phyloP scores from a whole-genome alignment of 2,329 filamentous ascomycete genomes.

The Diplodia scrobiculata region DNA sequence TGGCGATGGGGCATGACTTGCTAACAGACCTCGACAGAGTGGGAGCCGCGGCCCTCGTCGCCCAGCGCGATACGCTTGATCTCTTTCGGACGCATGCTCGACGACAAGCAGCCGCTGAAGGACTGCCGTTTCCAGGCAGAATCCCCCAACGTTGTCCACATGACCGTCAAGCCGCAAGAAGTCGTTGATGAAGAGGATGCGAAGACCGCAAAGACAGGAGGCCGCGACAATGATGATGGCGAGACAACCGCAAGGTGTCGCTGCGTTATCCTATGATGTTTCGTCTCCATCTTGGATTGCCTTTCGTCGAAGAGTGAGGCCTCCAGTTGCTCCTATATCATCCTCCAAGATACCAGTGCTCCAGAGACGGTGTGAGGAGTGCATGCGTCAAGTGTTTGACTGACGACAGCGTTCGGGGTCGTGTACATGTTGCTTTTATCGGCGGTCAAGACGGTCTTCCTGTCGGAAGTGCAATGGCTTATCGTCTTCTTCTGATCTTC shows the following conservation, averaged over 20 bases:
- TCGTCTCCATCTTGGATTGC: constrained; percentile 7
- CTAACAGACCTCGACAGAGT: constrained; percentile 56
- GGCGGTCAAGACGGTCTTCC: background rate
- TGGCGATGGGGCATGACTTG: constrained; percentile 12
- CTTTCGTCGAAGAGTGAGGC: background rate
- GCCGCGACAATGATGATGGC: constrained; percentile 56
- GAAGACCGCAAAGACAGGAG: constrained; percentile 61
- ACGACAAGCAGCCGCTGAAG: constrained; percentile 81
- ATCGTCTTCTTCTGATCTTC: background rate
- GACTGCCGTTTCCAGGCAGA: constrained; percentile 78
- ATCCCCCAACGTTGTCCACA: constrained; percentile 83
- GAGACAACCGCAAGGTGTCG: constrained; percentile 63
- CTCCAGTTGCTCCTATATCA: constrained; percentile 15
- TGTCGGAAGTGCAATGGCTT: constrained; percentile 10
- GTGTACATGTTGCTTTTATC: constrained; percentile 17
- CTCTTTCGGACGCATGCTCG: constrained; percentile 84
- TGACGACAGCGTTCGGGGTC: background rate
- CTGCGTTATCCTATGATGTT: constrained; percentile 59
- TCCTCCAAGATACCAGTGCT: constrained; percentile 19
- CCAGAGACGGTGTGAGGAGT: constrained; percentile 17
- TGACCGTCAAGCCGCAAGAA: constrained; percentile 87
- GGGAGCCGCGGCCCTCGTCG: constrained; percentile 82
- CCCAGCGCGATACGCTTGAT: constrained; percentile 89
- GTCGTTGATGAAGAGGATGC: constrained; percentile 77
- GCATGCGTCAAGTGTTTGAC: constrained; percentile 4